Evolutionary conservation across 2,329 filamentous ascomycete genomes (phyloP), one percentile per base, ranked within the genome.

Genomic region (Boeremia lycopersici): DNA sequence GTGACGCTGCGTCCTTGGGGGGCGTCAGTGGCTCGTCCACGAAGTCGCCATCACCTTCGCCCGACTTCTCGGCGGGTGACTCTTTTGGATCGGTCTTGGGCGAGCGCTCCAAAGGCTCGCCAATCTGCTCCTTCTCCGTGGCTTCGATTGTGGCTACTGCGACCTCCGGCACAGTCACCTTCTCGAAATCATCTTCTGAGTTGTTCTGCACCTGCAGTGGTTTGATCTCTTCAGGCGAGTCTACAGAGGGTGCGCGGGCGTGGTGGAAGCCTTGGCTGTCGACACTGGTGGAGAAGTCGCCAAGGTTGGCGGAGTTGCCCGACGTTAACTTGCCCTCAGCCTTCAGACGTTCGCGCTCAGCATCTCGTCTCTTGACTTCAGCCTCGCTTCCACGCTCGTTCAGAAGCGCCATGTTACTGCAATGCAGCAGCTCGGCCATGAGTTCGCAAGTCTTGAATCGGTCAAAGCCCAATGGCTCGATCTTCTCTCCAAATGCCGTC

Each of bases 371-470:
- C 57, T 84, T 86, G 56, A 98, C 91, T 61, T 96, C 86, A 61
- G 91, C 88, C 72, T 99, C 93, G 10, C 92, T 93, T 29, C 93
- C 95, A 9, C 86, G 81, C 72, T 98, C 93, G 71, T 99, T 99
- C 62, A 99, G 79, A 31, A 99, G 80, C 6, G 90, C 93, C 95
- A 99, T 99, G 73, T 99, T 99, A 74, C 93, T 98, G 77, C 95
- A 99, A 75, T 99, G 95, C 34, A 99, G 79, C 39, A 99, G 81
- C 76, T 99, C 95, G 1, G 95, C 95, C 95, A 99, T 98, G 56
- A 99, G 82, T 76, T 99, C 95, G 75, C 95, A 99, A 0, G 95
- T 98, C 81, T 99, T 99, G 81, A 99, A 99, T 17, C 95, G 85
- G 76, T 99, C 95, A 71, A 99, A 99, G 2, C 95, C 95, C 9